Evolutionary conservation across 1,139 yeast species (phyloP), one percentile per base, ranked within the genome.

Genomic region (Diutina siamensis): DNA sequence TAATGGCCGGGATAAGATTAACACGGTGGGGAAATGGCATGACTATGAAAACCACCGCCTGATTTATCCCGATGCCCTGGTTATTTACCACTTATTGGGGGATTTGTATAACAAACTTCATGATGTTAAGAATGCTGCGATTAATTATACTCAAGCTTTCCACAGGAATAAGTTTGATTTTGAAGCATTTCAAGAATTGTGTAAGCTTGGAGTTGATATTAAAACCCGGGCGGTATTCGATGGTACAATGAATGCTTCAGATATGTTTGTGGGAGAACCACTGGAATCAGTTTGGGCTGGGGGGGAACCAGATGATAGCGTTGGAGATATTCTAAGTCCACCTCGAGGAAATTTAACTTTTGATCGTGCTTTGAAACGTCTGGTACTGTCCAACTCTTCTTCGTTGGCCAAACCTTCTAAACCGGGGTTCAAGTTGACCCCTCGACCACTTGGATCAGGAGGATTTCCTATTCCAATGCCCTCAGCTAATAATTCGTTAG

Each of bases 161-260:
- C 76, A 77, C 49, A 62, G 72, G 48, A 85, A 92, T 58, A 95
- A 94, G 22, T 86, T 72, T 58, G 72, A 87, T 45, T 88, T 94
- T 74, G 97, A 87, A 57, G 89, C 97, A 0, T 78, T 85, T 51
- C 87, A 83, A 53, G 80, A 81, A 40, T 65, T 92, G 44, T 80
- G 92, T 56, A 73, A 74, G 49, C 66, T 85, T 57, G 89, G 92
- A 12, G 84, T 83, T 22, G 74, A 77, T 50, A 72, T 86, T 22
- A 71, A 77, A 45, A 79, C 80, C 8, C 75, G 76, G 47, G 67
- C 82, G 7, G 72, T 86, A 40, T 84, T 74, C 60, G 40, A 22
- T 3, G 20, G 42, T 12, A 38, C 42, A 10, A 10, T 35, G 28
- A 13, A 27, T 18, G 28, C 9, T 12, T 13, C 28, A 15, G 22